Evolutionary conservation across 306 rosid genomes (phyloP).

Genomic region (Casuarina cunninghamiana): DNA sequence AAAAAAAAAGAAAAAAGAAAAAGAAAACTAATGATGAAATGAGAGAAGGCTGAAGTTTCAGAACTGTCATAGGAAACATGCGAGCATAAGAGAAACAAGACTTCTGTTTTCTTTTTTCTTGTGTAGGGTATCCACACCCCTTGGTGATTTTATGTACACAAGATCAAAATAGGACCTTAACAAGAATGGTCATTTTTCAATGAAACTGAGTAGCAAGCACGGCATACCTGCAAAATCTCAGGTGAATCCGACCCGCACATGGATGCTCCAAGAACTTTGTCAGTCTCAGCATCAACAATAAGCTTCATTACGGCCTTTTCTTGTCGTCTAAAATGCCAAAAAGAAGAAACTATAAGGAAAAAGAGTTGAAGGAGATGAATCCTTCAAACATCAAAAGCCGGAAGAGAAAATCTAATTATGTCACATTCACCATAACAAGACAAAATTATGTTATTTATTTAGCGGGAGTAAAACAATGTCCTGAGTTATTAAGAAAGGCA

Average conservation of each 20-base stretch:
- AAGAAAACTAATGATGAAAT: not conserved
- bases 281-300: constrained; percentile 83
- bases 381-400: constrained; percentile 5
- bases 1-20: not conserved
- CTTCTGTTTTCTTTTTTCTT: not conserved
- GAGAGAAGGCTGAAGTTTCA: not conserved
- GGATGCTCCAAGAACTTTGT: constrained; percentile 85
- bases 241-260: constrained; percentile 97
- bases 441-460: not conserved
- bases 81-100: not conserved
- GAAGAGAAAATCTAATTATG: too few relatives aligned
- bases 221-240: constrained; percentile 86
- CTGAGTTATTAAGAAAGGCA: not conserved
- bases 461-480: not conserved
- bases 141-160: not conserved
- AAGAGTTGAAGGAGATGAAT: not conserved
- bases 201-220: constrained; percentile 7
- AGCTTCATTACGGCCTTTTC: constrained; percentile 94
- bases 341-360: constrained; percentile 7
- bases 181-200: not conserved
- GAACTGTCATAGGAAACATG: not conserved
- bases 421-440: not conserved
- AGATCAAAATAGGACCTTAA: not conserved
- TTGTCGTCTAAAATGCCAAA: constrained; percentile 66
- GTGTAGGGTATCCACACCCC: not conserved